phyloP scores from a whole-genome alignment of 2,329 filamentous ascomycete genomes.

The Madurella mycetomatis region DNA sequence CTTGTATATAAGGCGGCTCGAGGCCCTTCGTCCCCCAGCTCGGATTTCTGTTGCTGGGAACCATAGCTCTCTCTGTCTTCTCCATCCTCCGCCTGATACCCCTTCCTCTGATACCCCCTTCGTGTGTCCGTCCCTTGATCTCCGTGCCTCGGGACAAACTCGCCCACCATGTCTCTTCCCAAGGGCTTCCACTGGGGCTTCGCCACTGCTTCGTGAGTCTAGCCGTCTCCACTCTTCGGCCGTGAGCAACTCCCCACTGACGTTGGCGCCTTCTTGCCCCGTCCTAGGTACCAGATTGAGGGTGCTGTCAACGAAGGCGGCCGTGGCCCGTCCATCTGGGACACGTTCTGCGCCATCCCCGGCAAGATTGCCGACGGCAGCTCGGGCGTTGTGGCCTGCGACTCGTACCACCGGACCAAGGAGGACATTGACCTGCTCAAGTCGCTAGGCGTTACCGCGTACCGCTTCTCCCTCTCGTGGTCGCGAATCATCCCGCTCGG shows the following conservation, averaged over 20 bases:
- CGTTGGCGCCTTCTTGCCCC: background rate
- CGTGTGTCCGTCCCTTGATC: background rate
- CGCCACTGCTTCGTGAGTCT: conserved; percentile 66
- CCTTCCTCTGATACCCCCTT: conserved; percentile 1
- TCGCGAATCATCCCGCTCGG: conserved; percentile 81
- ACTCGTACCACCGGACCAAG: conserved; percentile 75
- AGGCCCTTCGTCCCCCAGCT: conserved; percentile 2
- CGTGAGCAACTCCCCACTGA: background rate
- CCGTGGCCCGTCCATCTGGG: conserved; percentile 81
- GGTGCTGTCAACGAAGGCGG: conserved; percentile 70
- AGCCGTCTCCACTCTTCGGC: background rate
- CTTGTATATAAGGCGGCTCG: conserved; percentile 22
- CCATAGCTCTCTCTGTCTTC: background rate
- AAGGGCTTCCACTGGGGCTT: conserved; percentile 75
- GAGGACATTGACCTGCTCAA: conserved; percentile 77
- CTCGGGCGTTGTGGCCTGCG: conserved; percentile 73
- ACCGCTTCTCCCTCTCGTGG: conserved; percentile 84
- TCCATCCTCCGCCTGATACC: background rate
- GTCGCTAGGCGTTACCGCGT: conserved; percentile 65
- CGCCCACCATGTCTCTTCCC: conserved; percentile 52
- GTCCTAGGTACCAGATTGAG: conserved; percentile 77
- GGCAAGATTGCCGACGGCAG: conserved; percentile 78
- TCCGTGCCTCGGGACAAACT: conserved; percentile 2
- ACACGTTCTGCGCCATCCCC: conserved; percentile 75
- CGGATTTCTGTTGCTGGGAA: background rate